phyloP scores from a whole-genome alignment of 2,329 filamentous ascomycete species.

The Berkeleyomyces rouxiae region DNA sequence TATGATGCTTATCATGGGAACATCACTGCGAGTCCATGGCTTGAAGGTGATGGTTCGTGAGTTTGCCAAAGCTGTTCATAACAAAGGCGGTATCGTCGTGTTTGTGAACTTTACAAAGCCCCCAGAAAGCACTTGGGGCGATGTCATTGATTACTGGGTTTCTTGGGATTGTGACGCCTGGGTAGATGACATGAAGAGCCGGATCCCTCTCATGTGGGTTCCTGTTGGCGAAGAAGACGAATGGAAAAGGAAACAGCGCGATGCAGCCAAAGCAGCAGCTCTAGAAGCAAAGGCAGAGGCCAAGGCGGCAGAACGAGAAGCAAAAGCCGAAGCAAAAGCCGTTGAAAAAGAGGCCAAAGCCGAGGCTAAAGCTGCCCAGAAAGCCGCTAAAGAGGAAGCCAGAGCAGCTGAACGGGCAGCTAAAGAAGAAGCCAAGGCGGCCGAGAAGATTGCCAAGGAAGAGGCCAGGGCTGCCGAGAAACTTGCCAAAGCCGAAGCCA shows the following conservation, averaged over 20 bases:
- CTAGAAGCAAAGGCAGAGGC: slow-evolving; percentile 10
- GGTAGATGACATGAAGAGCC: slow-evolving; percentile 45
- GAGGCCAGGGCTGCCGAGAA: slow-evolving; percentile 6
- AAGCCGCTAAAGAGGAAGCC: slow-evolving; percentile 7
- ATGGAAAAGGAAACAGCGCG: slow-evolving; percentile 26
- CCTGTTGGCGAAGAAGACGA: slow-evolving; percentile 30
- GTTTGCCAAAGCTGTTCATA: slow-evolving; percentile 55
- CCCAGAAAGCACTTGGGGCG: slow-evolving; percentile 54
- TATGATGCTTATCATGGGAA: slow-evolving; percentile 52
- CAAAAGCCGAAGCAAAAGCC: slow-evolving; percentile 6
- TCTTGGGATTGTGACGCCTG: slow-evolving; percentile 61
- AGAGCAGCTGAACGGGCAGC: slow-evolving; percentile 8
- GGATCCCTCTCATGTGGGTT: slow-evolving; percentile 44
- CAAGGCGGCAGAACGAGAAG: slow-evolving; percentile 8
- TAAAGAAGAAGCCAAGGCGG: slow-evolving; percentile 8
- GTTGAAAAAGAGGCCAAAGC: slow-evolving; percentile 8
- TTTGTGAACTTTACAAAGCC: slow-evolving; percentile 61
- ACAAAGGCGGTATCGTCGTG: slow-evolving; percentile 48
- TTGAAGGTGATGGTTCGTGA: slow-evolving; percentile 54
- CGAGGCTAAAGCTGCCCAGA: slow-evolving; percentile 7
- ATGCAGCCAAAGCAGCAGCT: slow-evolving; percentile 15
- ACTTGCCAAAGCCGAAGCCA: background rate
- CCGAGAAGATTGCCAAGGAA: slow-evolving; percentile 8
- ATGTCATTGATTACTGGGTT: slow-evolving; percentile 58
- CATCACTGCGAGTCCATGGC: slow-evolving; percentile 53